Evolutionary conservation across 2,329 filamentous ascomycete species (phyloP).

Genomic region (Blastomyces gilchristii): DNA sequence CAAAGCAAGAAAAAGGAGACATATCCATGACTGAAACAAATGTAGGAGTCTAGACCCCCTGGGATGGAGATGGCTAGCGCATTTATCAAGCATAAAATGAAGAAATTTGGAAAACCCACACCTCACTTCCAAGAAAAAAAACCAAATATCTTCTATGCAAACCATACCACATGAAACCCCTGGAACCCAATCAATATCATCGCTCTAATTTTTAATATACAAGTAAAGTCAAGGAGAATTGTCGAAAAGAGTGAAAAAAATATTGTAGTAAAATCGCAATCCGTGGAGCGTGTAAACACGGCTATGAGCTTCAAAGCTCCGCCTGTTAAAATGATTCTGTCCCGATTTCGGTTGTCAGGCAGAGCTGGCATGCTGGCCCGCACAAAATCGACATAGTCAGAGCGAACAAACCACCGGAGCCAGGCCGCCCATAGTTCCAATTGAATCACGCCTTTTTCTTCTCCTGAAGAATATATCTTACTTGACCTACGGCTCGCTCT

Average conservation of each 20-base stretch:
- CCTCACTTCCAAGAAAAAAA: neutral
- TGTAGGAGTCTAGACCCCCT: neutral
- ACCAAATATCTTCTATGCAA: neutral
- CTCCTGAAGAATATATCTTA: conserved; percentile 37
- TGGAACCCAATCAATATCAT: neutral
- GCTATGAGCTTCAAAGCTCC: neutral
- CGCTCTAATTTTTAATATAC: neutral
- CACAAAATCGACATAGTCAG: neutral
- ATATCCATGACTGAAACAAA: neutral
- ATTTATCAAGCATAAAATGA: neutral
- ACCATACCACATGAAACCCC: neutral
- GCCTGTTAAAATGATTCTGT: neutral
- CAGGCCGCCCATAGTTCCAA: neutral
- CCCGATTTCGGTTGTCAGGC: neutral
- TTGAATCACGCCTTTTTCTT: conserved; percentile 6
- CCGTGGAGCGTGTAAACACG: neutral
- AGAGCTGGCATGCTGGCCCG: neutral
- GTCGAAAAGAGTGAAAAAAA: neutral
- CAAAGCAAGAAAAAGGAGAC: neutral
- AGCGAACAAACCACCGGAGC: neutral
- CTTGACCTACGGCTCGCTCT: conserved; percentile 66
- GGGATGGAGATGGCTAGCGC: neutral
- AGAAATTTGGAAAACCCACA: neutral
- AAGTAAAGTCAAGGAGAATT: neutral
- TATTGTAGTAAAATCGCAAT: neutral